phyloP scores from a whole-genome alignment of 345 rosid genomes.

The Lumnitzera racemosa region DNA sequence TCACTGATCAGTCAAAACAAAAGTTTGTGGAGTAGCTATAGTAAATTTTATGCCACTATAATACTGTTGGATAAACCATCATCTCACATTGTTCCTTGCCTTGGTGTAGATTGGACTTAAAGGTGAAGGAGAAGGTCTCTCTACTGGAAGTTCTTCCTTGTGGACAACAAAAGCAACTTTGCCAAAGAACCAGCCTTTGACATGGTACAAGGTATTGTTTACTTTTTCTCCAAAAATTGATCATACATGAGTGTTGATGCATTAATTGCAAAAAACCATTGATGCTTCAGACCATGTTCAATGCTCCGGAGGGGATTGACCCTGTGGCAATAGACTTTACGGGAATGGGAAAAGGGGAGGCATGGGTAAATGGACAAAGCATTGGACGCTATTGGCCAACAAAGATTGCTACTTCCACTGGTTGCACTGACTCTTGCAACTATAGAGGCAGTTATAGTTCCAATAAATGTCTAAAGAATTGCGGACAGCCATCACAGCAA shows the following conservation, averaged over 20 bases:
- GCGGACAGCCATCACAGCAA: conserved; percentile 82
- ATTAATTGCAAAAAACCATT: conserved; percentile 8
- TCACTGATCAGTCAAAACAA: no score
- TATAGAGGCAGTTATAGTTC: conserved; percentile 69
- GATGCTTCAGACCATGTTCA: conserved; percentile 50
- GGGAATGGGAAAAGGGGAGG: conserved; percentile 90
- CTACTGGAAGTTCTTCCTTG: conserved; percentile 58
- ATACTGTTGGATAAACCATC: not conserved
- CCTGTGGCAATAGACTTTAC: conserved; percentile 84
- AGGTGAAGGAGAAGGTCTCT: conserved; percentile 71
- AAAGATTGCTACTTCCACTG: conserved; percentile 33
- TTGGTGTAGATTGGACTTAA: conserved; percentile 62
- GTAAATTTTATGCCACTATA: no score
- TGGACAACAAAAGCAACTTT: conserved; percentile 63
- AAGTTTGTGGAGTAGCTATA: not conserved
- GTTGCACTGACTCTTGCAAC: conserved; percentile 61
- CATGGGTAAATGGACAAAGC: conserved; percentile 97
- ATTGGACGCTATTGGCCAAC: conserved; percentile 96
- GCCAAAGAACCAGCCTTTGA: conserved; percentile 71
- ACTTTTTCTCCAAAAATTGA: not conserved
- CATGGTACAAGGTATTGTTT: conserved; percentile 85
- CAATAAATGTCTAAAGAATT: conserved; percentile 71
- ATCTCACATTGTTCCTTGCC: not conserved
- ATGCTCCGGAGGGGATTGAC: conserved; percentile 57
- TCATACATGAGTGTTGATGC: not conserved